Evolutionary conservation across 768 basidiomycete species (phyloP).

Genomic region (Hydnomerulius pinastri): DNA sequence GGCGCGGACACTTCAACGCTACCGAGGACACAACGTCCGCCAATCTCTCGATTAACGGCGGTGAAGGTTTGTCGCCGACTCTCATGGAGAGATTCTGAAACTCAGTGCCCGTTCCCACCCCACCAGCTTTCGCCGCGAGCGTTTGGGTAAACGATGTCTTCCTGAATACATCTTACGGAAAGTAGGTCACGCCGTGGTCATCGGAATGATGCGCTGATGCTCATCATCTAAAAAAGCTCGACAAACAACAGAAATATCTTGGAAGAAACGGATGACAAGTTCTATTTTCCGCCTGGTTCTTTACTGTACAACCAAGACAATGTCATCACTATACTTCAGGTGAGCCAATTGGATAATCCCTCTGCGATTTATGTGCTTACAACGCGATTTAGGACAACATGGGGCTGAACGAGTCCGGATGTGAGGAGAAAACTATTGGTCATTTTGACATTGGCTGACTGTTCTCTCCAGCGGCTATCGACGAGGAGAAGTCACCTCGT

Average conservation of each 20-base stretch:
- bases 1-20: conserved; percentile 78
- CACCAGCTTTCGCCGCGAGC: conserved; percentile 71
- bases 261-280: conserved; percentile 69
- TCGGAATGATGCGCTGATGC: not conserved
- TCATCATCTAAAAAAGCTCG: conserved; percentile 44
- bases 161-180: conserved; percentile 72
- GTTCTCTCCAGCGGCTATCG: conserved; percentile 36
- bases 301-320: conserved; percentile 59
- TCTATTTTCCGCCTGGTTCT: conserved; percentile 59
- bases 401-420: conserved; percentile 68
- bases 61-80: conserved; percentile 51
- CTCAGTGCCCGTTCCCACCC: not conserved
- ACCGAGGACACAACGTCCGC: conserved; percentile 62
- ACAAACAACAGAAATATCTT: conserved; percentile 62
- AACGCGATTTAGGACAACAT: conserved; percentile 62
- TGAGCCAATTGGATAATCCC: conserved; percentile 24
- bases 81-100: not conserved
- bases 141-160: conserved; percentile 79
- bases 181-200: conserved; percentile 43
- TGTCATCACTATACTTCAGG: conserved; percentile 77
- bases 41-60: conserved; percentile 80
- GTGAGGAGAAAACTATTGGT: conserved; percentile 32
- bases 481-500: conserved; percentile 70
- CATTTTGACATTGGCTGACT: conserved; percentile 2
- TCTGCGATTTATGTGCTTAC: not conserved